Base-by-base conservation (phyloP, 129 eudicot genomes). In the Centella asiatica region DNA sequence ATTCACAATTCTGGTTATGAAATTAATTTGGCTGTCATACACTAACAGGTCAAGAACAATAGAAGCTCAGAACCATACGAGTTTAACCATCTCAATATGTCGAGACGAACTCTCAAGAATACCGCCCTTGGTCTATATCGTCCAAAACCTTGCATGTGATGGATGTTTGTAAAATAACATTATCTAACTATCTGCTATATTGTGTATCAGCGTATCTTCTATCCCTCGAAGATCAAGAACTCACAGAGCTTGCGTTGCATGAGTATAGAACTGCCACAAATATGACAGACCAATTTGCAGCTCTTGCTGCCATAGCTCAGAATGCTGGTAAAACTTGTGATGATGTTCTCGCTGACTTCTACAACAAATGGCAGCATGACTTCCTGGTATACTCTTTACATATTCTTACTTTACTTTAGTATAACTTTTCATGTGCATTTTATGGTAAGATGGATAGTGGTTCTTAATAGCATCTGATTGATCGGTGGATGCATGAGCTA, bases 231-330 rank as follows among this genome's bases (percentile, higher is more conserved):
- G 89, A 84, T 47, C 64, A 72, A 67, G 95, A 81, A 50, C 37
- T 74, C 31, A 87, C 79, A 0, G 85, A 92, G 62, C 96, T 92
- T 74, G 84, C 80, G 19, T 66, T 92, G 75, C 57, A 84, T 26
- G 99, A 92, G 75, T 92, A 92, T 65, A 84, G 50, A 60, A 74
- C 75, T 26, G 96, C 99, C 45, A 84, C 92, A 59, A 92, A 92
- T 71, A 73, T 92, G 99, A 92, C 99, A 0, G 95, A 86, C 34
- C 97, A 90, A 61, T 80, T 90, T 67, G 78, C 95, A 3, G 95
- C 95, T 59, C 72, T 90, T 49, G 83, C 77, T 26, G 94, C 97
- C 68, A 78, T 90, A 36, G 81, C 84, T 44, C 97, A 90, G 72
- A 78, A 70, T 34, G 95, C 95, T 8, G 87, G 95, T 49, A 29